These are phyloP conservation scores for Glycine tomentella DNA, from an alignment of 306 rosid genomes.

Conservation along the genomic window DNA sequence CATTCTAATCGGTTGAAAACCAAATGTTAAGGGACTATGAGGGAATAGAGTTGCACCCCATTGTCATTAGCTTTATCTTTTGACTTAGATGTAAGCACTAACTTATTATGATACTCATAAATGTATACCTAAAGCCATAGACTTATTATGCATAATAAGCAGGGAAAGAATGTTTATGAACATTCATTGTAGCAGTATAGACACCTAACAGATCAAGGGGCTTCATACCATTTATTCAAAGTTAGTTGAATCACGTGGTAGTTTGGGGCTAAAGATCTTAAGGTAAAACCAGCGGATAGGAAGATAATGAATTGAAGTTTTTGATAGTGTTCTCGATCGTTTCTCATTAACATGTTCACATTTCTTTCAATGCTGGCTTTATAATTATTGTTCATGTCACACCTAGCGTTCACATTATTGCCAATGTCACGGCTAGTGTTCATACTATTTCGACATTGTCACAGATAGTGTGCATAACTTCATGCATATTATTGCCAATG, in stretches of 20 bases:
- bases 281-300: conserved; percentile 8
- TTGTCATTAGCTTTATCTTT: neutral
- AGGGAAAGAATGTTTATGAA: conserved; percentile 21
- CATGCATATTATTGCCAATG: neutral
- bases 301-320: conserved; percentile 12
- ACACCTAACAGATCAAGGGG: conserved; percentile 1
- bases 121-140: neutral
- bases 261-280: conserved; percentile 22
- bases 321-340: neutral
- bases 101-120: conserved; percentile 13
- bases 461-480: neutral
- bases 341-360: conserved; percentile 43
- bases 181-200: conserved; percentile 27
- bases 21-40: neutral
- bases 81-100: neutral
- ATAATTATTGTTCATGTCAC: conserved; percentile 37
- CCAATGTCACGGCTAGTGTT: conserved; percentile 39
- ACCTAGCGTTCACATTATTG: conserved; percentile 37
- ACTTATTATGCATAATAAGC: neutral
- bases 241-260: conserved; percentile 49
- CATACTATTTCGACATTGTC: neutral
- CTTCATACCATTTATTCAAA: conserved; percentile 33
- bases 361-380: neutral
- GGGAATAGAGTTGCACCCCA: neutral
- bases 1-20: neutral